These are phyloP conservation scores for Bertia moriformis DNA, from an alignment of 2,329 filamentous ascomycete species.

Conservation along the genomic window DNA sequence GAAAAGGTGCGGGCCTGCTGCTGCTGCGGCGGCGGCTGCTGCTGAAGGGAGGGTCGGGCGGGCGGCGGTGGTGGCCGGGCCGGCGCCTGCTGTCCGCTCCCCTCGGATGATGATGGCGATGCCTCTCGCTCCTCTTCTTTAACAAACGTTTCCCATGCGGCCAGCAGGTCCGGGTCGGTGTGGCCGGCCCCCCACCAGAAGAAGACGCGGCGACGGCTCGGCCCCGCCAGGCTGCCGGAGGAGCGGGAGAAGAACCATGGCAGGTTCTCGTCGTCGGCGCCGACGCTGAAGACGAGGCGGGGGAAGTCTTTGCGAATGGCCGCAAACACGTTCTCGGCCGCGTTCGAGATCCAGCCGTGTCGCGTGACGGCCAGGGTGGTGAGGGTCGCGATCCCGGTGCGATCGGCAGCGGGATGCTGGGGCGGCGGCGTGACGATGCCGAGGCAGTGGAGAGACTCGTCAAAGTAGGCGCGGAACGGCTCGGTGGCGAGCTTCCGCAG, in stretches of 20 bases:
- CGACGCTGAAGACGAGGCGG: conserved; percentile 89
- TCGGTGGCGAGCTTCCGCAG: conserved; percentile 62
- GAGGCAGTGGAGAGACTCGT: conserved; percentile 83
- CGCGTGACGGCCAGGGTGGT: conserved; percentile 88
- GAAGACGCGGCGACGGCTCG: conserved; percentile 71
- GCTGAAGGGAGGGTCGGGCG: background rate
- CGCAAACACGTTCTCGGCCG: conserved; percentile 87
- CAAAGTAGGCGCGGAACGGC: conserved; percentile 84
- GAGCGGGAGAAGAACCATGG: conserved; percentile 98
- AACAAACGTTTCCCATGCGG: conserved; percentile 19
- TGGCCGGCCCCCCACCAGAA: conserved; percentile 91
- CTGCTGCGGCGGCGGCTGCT: background rate
- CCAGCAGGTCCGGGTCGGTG: conserved; percentile 63
- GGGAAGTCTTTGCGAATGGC: conserved; percentile 88
- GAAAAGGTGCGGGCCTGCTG: background rate
- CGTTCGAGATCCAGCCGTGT: conserved; percentile 83
- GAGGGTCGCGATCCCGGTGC: conserved; percentile 73
- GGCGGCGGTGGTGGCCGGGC: too few relatives aligned
- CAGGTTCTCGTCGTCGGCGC: conserved; percentile 87
- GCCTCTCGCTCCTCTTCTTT: background rate
- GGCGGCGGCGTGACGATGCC: conserved; percentile 66
- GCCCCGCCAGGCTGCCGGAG: conserved; percentile 64
- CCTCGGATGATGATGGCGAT: background rate
- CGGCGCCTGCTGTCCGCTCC: background rate
- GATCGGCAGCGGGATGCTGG: too few relatives aligned